Base-by-base conservation (phyloP, 2,329 filamentous ascomycete species). In the Colletotrichum sp. region DNA sequence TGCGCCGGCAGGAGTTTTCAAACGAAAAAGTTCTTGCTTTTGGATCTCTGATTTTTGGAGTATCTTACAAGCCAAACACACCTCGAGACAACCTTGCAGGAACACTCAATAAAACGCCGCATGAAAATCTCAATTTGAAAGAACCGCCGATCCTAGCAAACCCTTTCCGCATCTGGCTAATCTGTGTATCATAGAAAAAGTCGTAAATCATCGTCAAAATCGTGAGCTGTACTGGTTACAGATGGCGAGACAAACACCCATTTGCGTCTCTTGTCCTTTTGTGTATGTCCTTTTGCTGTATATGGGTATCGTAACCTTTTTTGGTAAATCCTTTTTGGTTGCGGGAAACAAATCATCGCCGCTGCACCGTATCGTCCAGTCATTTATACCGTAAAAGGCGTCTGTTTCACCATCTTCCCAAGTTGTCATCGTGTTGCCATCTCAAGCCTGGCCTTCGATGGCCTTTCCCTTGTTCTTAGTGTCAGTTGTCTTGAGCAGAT, bases 401-500 rank as follows among this genome's bases (percentile, higher is more conserved):
- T 32, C 13, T 12, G 15, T 61, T 34, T 30, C 36, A n/a, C 68
- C 34, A n/a, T 34, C 68, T 44, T 4, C 16, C 30, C 44, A 52
- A 52, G 44, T 52, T 25, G 44, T 22, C 15, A 11, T 63, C n/a
- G 15, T 32, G 59, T 30, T 49, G 22, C 9, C 66, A 8, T 57
- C 32, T 77, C 75, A 78, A 16, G 68, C 29, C 19, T 68, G 57
- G 19, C 69, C 79, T 39, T 84, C 82, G 3, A 82, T 77, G 1
- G 79, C 80, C 73, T 86, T 86, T 11, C 83, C 84, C 77, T 86
- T 86, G 49, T 63, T 73, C 27, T 75, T 79, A 44, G 25, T 63
- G 52, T 84, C 82, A 7, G 82, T 80, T 16, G 79, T 80, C 77
- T 85, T 89, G 13, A 93, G 82, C 22, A 93, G 80, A 57, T 90